These are phyloP conservation scores for Medicago arabica DNA, from an alignment of 306 rosid species.

Conservation along the genomic window DNA sequence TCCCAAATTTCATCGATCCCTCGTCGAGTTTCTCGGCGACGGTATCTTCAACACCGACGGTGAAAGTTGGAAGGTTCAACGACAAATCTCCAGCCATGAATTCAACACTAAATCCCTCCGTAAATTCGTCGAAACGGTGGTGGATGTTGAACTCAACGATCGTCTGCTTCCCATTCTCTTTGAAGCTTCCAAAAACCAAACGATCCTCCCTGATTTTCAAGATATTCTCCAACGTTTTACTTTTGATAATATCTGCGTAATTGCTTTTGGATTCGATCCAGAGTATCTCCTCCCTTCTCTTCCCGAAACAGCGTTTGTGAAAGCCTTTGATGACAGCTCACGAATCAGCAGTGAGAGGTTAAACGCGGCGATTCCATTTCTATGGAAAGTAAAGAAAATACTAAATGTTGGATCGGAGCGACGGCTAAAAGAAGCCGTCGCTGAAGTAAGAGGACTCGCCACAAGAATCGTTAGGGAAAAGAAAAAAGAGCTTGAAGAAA, in stretches of 20 bases:
- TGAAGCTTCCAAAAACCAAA: background rate
- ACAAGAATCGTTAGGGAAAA: conserved; percentile 47
- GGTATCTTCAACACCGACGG: conserved; percentile 70
- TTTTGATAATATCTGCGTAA: conserved; percentile 67
- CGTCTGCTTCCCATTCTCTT: conserved; percentile 64
- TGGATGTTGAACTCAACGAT: conserved; percentile 56
- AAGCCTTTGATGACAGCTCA: conserved; percentile 57
- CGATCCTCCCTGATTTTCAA: conserved; percentile 49
- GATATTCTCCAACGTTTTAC: conserved; percentile 76
- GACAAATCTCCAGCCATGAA: conserved; percentile 63
- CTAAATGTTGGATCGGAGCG: conserved; percentile 55
- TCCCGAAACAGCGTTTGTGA: conserved; percentile 49
- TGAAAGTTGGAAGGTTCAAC: conserved; percentile 61
- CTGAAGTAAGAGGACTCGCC: conserved; percentile 58
- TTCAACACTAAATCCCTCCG: conserved; percentile 58
- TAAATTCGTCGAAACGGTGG: conserved; percentile 64
- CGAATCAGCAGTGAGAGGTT: conserved; percentile 50
- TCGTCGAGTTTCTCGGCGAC: conserved; percentile 63
- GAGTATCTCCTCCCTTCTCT: conserved; percentile 59
- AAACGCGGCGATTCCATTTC: background rate
- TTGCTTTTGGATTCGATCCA: conserved; percentile 76
- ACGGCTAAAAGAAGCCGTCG: conserved; percentile 18
- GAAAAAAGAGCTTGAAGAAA: conserved; percentile 48
- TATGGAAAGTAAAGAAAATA: conserved; percentile 55
- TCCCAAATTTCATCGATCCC: background rate